Base-by-base conservation (phyloP, 306 rosid species). In the Erythrophleum fordii region DNA sequence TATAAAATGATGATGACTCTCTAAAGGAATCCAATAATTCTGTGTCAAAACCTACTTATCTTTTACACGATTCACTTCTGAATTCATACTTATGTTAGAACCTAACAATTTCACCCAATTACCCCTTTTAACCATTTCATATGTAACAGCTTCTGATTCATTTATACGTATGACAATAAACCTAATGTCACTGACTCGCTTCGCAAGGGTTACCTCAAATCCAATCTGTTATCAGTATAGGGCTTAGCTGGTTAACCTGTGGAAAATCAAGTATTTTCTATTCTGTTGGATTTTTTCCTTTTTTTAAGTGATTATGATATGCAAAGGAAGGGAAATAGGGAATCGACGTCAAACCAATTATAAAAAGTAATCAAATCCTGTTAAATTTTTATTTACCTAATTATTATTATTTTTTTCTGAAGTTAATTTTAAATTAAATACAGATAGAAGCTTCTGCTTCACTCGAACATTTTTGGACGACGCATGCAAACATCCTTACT, bases 371-470 rank as follows among this genome's bases (percentile, higher is more conserved):
- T 34, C 12, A 62, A n/a, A 65, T 37, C 46, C 41, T 7, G 71
- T 37, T 35, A 37, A 65, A 4, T n/a, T 37, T 65, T 64, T 5
- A 29, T 31, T 64, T 7, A 16, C 6, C 45, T 34, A 16, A 5
- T 13, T 3, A 34, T 6, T 13, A 13, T 9, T 65, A 35, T 8
- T 34, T 35, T 39, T 66, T 0, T 3, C n/a, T 11, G 11, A n/a
- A 5, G 17, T 18, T 39, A 37, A 66, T 66, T 59, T 2, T 13
- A 26, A 18, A 37, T 11, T 7, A 5, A 35, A 12, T 18, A n/a
- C 72, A 78, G 46, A 31, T 1, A 51, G 87, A 89, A 89, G 89
- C 91, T 86, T 91, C 93, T 49, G 20, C 56, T 79, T 62, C 76
- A 84, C 80, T 78, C 64, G 48, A 77, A 23, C 65, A 6, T 44